Evolutionary conservation across 768 basidiomycete genomes (phyloP).

Genomic region (Heimioporus sp.): DNA sequence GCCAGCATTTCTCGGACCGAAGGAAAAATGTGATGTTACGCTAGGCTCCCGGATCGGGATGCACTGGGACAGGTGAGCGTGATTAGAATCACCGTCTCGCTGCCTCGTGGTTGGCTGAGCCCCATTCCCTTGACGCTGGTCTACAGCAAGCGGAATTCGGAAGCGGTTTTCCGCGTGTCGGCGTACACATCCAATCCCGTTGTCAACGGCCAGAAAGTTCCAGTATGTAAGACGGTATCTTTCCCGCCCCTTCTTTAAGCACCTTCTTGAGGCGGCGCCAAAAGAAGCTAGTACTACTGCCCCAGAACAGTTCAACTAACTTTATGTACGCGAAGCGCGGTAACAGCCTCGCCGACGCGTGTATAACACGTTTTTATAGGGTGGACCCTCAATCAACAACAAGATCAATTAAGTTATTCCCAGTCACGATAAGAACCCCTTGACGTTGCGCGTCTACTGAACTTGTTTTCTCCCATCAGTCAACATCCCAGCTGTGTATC

Average conservation of each 20-base stretch:
- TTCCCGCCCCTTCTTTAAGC: background rate
- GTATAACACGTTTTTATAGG: conserved; percentile 35
- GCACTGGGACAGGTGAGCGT: conserved; percentile 9
- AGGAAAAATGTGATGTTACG: too few relatives aligned
- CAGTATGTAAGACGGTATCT: conserved; percentile 1
- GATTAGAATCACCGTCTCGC: background rate
- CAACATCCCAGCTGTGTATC: background rate
- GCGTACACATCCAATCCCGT: conserved; percentile 8
- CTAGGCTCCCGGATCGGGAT: too few relatives aligned
- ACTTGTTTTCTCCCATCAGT: background rate
- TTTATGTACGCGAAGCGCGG: conserved; percentile 17
- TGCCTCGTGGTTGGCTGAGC: too few relatives aligned
- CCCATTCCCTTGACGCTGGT: background rate
- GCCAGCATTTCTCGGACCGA: too few relatives aligned
- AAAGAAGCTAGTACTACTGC: conserved; percentile 13
- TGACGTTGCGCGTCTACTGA: conserved; percentile 13
- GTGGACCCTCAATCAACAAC: conserved; percentile 35
- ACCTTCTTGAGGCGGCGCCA: conserved; percentile 17
- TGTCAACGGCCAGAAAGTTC: conserved; percentile 4
- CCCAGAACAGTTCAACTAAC: conserved; percentile 21
- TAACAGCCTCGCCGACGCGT: conserved; percentile 34
- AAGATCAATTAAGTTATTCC: conserved; percentile 21
- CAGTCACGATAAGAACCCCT: conserved; percentile 29
- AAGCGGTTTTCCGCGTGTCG: too few relatives aligned
- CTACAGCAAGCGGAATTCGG: conserved; percentile 10